Evolutionary conservation across 371 early-diverging fungal genomes (phyloP).

Genomic region (Lichtheimia ornata): DNA sequence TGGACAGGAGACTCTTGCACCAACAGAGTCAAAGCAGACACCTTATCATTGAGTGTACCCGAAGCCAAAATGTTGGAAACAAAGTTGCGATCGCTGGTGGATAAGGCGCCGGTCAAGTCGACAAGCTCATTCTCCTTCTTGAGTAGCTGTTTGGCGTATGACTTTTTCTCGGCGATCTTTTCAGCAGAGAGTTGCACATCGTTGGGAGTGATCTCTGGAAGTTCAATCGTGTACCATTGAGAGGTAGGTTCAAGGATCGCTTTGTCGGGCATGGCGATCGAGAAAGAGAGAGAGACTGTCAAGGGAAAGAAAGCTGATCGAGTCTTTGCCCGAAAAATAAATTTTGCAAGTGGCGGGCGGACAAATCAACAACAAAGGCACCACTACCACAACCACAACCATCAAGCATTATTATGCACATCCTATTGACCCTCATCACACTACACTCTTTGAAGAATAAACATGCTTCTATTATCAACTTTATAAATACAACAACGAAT

Average conservation of each 20-base stretch:
- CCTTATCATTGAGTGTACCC: constrained; percentile 91
- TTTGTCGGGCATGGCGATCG: background rate
- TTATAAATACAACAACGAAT: background rate
- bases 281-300: background rate
- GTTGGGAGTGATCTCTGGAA: constrained; percentile 32
- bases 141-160: constrained; percentile 66
- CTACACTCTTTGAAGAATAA: too few species aligned
- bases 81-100: constrained; percentile 83
- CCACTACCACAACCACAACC: too few species aligned
- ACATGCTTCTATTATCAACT: background rate
- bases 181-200: constrained; percentile 33
- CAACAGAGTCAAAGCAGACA: constrained; percentile 90
- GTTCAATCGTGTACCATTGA: constrained; percentile 49
- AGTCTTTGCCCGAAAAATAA: too few species aligned
- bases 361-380: background rate
- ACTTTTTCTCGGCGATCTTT: constrained; percentile 47
- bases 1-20: constrained; percentile 93
- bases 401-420: too few species aligned
- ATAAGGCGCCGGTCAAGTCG: constrained; percentile 56
- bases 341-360: background rate
- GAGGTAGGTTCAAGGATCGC: constrained; percentile 47
- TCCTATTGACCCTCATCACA: too few species aligned
- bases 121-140: constrained; percentile 71
- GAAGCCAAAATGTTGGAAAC: constrained; percentile 83
- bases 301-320: too few species aligned